Evolutionary conservation across 345 rosid species (phyloP), one percentile per base, ranked within the genome.

Genomic region (Eucalyptus pauciflora): DNA sequence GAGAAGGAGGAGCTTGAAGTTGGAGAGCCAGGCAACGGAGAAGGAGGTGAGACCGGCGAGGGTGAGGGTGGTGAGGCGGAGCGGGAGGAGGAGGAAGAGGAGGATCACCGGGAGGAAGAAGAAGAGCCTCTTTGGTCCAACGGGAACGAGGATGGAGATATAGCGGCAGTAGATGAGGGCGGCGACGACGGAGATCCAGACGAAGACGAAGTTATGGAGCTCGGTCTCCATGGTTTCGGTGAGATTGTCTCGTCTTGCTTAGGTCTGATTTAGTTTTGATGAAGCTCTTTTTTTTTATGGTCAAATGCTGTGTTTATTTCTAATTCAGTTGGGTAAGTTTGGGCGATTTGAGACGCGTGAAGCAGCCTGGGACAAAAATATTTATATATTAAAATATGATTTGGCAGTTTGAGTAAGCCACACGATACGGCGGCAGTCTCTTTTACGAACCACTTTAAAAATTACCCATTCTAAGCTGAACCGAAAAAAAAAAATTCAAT

Each of bases 11-110:
- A 92, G 89, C 88, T 91, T 89, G 93, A 92, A 90, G 87, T 91
- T 92, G 71, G 89, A 86, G 41, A 93, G 94, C 92, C 92, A 93
- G 86, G 90, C 88, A 9, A 93, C 7, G 90, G 88, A 93, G 90
- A 93, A 87, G 52, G 88, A 69, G 45, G 48, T 52, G 88, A 76
- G 37, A 31, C 91, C 45, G 27, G 79, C n/a, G 12, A 92, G 71
- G 71, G 91, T 50, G 18, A 91, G 10, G 56, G 89, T 79, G 50
- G 88, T 12, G 86, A 91, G 90, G 4, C 56, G 58, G 76, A 92
- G 90, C 81, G 92, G 92, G 41, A 91, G 91, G 87, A 49, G 45
- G 58, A 91, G 87, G 89, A 92, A 92, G 88, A 92, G 87, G 64
- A 54, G 87, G 50, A 92, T 48, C 11, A 90, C 86, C 6, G 93